phyloP scores from a whole-genome alignment of 345 rosid species.

The Syzygium grande region DNA sequence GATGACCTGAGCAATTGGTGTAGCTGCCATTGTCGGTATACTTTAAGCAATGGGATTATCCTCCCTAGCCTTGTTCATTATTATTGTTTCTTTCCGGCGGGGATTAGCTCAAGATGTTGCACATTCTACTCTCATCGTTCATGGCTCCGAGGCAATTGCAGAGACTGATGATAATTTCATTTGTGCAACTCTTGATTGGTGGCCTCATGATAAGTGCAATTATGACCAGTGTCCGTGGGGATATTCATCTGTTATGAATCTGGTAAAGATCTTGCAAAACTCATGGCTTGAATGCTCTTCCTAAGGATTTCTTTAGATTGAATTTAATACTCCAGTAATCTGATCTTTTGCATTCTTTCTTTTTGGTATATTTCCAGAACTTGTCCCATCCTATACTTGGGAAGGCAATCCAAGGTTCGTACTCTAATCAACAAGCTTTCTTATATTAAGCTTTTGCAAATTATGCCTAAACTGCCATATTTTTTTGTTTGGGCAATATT shows the following conservation, averaged over 20 bases:
- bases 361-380: conserved; percentile 39
- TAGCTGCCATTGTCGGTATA: background rate
- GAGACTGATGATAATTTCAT: conserved; percentile 71
- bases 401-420: conserved; percentile 76
- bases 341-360: background rate
- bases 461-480: background rate
- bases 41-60: conserved; percentile 33
- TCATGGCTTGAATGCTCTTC: background rate
- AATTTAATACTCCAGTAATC: background rate
- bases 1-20: background rate
- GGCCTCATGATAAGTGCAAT: conserved; percentile 98
- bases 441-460: background rate
- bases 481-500: background rate
- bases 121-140: conserved; percentile 32
- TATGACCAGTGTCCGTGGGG: conserved; percentile 93
- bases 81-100: conserved; percentile 34
- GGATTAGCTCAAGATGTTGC: conserved; percentile 36
- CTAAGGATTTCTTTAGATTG: background rate
- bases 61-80: conserved; percentile 17
- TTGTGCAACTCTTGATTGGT: conserved; percentile 97
- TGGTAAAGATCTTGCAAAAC: conserved; percentile 32
- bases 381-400: conserved; percentile 67
- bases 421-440: background rate
- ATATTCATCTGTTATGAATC: conserved; percentile 61
- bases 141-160: conserved; percentile 42